Percentiles rank a stretch among this genome's conserved stretches.
These are phyloP conservation scores for Saturnispora hagleri DNA, from an alignment of 805 yeast species.

Conservation along the genomic window DNA sequence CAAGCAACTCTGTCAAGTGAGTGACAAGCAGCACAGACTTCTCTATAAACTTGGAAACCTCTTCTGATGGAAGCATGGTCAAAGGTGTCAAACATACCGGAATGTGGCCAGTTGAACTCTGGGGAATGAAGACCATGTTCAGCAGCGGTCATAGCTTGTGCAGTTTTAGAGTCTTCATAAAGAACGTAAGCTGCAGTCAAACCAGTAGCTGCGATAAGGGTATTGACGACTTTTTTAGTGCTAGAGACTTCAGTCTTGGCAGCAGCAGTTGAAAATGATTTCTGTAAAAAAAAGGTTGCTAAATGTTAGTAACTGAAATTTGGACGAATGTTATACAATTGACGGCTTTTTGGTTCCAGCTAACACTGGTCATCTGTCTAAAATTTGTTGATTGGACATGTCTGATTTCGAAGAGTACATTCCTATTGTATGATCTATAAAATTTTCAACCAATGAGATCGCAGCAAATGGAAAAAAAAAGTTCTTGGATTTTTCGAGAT, in stretches of 20 bases:
- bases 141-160: conserved; percentile 96
- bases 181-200: conserved; percentile 71
- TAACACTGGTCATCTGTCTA: neutral
- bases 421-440: neutral
- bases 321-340: neutral
- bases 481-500: conserved; percentile 2
- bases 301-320: conserved; percentile 14
- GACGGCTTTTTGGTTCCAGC: neutral
- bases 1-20: conserved; percentile 94
- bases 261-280: conserved; percentile 29
- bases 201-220: conserved; percentile 66
- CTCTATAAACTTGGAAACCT: conserved; percentile 98
- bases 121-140: conserved; percentile 99
- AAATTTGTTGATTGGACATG: neutral
- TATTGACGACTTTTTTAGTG: conserved; percentile 45
- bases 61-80: conserved; percentile 96
- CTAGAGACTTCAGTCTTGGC: conserved; percentile 27
- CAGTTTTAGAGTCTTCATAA: conserved; percentile 78
- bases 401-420: neutral
- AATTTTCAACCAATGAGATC: conserved; percentile 19
- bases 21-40: conserved; percentile 99
- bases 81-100: conserved; percentile 81
- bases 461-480: conserved; percentile 20
- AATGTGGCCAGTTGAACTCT: conserved; percentile 86
- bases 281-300: conserved; percentile 17